A percentile compares a stretch with the other conserved stretches of the same genome.
These are phyloP conservation scores for Cercospora sp. DNA, from an alignment of 2,329 filamentous ascomycete species.

Conservation along the genomic window DNA sequence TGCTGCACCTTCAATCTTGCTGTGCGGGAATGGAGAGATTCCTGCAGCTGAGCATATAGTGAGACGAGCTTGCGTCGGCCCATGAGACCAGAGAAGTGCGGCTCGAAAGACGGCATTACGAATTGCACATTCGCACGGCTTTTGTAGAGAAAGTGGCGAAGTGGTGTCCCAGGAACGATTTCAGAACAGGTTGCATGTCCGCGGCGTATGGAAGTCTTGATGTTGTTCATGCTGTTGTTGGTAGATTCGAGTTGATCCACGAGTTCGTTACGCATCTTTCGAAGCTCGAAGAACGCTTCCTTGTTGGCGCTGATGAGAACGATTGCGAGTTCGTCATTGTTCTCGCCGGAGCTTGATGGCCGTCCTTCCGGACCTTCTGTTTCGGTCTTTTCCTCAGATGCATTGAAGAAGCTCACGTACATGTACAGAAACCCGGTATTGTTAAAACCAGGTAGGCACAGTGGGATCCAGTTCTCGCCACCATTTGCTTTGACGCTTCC, in stretches of 20 bases:
- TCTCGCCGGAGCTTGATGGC: constrained; percentile 37
- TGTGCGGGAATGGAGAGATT: constrained; percentile 79
- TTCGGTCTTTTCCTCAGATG: constrained; percentile 42
- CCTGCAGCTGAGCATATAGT: constrained; percentile 81
- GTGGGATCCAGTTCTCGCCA: constrained; percentile 97
- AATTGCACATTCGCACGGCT: constrained; percentile 94
- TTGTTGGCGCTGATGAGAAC: constrained; percentile 90
- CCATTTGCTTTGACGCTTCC: constrained; percentile 85
- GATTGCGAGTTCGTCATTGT: constrained; percentile 72
- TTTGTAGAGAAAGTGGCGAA: constrained; percentile 95
- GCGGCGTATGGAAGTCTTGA: constrained; percentile 67
- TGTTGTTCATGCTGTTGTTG: constrained; percentile 71
- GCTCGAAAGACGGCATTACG: constrained; percentile 78
- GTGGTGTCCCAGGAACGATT: constrained; percentile 74
- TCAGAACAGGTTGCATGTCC: constrained; percentile 72
- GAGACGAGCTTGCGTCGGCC: constrained; percentile 64
- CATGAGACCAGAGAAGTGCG: constrained; percentile 58
- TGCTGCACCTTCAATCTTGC: constrained; percentile 86
- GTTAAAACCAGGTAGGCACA: constrained; percentile 96
- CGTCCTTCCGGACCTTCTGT: constrained; percentile 31
- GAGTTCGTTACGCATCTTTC: constrained; percentile 65
- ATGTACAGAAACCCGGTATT: constrained; percentile 96
- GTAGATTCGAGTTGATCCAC: constrained; percentile 68
- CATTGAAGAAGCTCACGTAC: constrained; percentile 94
- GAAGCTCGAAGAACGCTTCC: constrained; percentile 88